Base-by-base conservation (phyloP, 2,329 filamentous ascomycete species). In the Aulographum hederae region DNA sequence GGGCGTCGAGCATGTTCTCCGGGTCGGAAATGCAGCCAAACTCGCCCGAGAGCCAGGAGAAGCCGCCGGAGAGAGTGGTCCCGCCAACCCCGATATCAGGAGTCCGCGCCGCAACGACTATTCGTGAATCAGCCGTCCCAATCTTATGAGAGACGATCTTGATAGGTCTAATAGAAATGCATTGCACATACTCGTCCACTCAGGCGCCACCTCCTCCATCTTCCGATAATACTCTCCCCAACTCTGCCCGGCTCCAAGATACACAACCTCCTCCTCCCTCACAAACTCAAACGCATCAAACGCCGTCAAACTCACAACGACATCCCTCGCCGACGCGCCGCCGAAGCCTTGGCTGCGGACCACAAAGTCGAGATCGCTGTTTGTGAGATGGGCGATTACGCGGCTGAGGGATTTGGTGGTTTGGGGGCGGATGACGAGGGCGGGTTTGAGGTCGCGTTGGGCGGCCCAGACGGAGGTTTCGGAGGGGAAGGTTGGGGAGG, bases 81-180 rank as follows among this genome's bases (percentile, higher is more conserved):
- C 55, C 56, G 4, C 46, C 47, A 3, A 59, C 53, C 4, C 56
- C 55, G 6, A 60, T 48, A 39, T 45, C 54, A 1, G 48, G 48
- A 18, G 47, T 52, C 17, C 53, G 40, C 2, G 53, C 48, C 3
- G 48, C 45, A 1, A 57, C 43, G 15, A 51, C 47, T 40, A n/a
- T n/a, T n/a, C n/a, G n/a, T n/a, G n/a, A n/a, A n/a, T n/a, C n/a
- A n/a, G n/a, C n/a, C n/a, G 25, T 32, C 5, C 4, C n/a, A n/a
- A n/a, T n/a, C 20, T 16, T 25, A 26, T 26, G 6, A 37, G 18
- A 26, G n/a, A 6, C 21, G 15, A 2, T 5, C 6, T 4, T 11
- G 28, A 19, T 5, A 14, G 28, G 25, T n/a, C n/a, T n/a, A n/a
- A n/a, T n/a, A 30, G 12, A 18, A 8, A 8, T 10, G 6, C 6